These are phyloP conservation scores for Ustanciosporium gigantosporum DNA, from an alignment of 1,284 basidiomycete genomes.

Conservation along the genomic window DNA sequence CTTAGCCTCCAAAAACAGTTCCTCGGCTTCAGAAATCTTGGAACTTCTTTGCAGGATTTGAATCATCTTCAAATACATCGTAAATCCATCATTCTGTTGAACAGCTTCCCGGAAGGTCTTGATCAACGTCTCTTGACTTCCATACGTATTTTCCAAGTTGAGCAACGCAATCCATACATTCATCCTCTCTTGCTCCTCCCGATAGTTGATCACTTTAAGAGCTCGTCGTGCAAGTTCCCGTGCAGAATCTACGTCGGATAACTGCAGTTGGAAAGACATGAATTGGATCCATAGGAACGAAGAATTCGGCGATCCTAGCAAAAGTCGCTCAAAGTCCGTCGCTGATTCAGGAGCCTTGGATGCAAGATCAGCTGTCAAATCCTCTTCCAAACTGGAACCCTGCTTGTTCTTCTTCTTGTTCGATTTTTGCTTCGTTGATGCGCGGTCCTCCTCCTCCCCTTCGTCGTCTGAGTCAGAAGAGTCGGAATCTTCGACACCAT, in stretches of 20 bases:
- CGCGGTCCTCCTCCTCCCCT: slow-evolving; percentile 59
- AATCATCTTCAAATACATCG: slow-evolving; percentile 80
- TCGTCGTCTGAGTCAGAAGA: slow-evolving; percentile 66
- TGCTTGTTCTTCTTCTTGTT: slow-evolving; percentile 12
- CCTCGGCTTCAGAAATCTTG: slow-evolving; percentile 65
- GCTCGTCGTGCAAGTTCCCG: slow-evolving; percentile 83
- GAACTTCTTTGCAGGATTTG: slow-evolving; percentile 80
- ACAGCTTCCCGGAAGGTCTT: slow-evolving; percentile 85
- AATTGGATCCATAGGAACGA: slow-evolving; percentile 99
- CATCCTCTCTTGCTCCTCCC: slow-evolving; percentile 93
- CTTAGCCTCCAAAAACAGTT: slow-evolving; percentile 49
- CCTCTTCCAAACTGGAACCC: slow-evolving; percentile 27
- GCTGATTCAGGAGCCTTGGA: slow-evolving; percentile 75
- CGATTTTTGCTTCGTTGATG: slow-evolving; percentile 14
- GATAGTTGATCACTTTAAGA: slow-evolving; percentile 83
- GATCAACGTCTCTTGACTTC: slow-evolving; percentile 73
- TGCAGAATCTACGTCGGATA: slow-evolving; percentile 93
- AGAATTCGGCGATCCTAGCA: slow-evolving; percentile 94
- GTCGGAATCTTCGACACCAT: slow-evolving; percentile 9
- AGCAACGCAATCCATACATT: slow-evolving; percentile 98
- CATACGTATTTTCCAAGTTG: slow-evolving; percentile 93
- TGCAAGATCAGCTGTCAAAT: slow-evolving; percentile 53
- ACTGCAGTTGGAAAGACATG: slow-evolving; percentile 96
- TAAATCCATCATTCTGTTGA: slow-evolving; percentile 88
- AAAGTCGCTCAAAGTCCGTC: slow-evolving; percentile 88